phyloP scores from a whole-genome alignment of 2,329 filamentous ascomycete genomes.

The Colletotrichum trifolii region DNA sequence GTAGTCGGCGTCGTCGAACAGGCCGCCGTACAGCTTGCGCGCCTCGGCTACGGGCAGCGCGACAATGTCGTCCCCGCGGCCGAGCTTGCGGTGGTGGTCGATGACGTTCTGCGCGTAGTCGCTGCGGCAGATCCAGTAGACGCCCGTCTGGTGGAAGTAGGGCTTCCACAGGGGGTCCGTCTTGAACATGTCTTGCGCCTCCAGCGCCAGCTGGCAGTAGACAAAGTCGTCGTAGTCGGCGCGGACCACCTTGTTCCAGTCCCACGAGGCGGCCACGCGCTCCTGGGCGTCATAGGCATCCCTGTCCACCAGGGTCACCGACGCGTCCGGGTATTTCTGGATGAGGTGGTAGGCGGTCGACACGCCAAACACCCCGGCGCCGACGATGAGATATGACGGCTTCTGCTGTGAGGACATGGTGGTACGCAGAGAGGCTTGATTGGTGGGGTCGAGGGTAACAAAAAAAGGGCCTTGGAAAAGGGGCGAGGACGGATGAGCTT shows the following conservation, averaged over 20 bases:
- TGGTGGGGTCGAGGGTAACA: neutral
- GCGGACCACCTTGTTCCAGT: slow-evolving; percentile 79
- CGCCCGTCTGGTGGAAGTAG: slow-evolving; percentile 69
- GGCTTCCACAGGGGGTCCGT: slow-evolving; percentile 65
- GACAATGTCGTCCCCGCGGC: slow-evolving; percentile 52
- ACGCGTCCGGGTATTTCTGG: slow-evolving; percentile 58
- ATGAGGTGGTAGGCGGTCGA: slow-evolving; percentile 74
- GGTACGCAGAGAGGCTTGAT: slow-evolving; percentile 8
- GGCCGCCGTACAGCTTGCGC: slow-evolving; percentile 63
- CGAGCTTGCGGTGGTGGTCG: slow-evolving; percentile 61
- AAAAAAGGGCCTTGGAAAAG: neutral
- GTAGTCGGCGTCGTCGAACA: slow-evolving; percentile 72
- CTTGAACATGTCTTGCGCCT: slow-evolving; percentile 72
- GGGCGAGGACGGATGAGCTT: neutral
- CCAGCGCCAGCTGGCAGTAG: slow-evolving; percentile 73
- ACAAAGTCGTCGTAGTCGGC: slow-evolving; percentile 74
- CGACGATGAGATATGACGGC: slow-evolving; percentile 67
- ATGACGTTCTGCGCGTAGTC: slow-evolving; percentile 63
- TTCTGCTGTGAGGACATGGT: slow-evolving; percentile 24
- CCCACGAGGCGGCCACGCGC: slow-evolving; percentile 72
- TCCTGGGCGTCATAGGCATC: slow-evolving; percentile 59
- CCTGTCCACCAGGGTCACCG: slow-evolving; percentile 69
- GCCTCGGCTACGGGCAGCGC: slow-evolving; percentile 58
- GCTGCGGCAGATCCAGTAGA: slow-evolving; percentile 65
- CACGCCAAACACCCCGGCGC: slow-evolving; percentile 73